A percentile compares a stretch with the other conserved stretches of the same genome.
phyloP scores from a whole-genome alignment of 2,329 filamentous ascomycete genomes.

The Sporothrix luriei region DNA sequence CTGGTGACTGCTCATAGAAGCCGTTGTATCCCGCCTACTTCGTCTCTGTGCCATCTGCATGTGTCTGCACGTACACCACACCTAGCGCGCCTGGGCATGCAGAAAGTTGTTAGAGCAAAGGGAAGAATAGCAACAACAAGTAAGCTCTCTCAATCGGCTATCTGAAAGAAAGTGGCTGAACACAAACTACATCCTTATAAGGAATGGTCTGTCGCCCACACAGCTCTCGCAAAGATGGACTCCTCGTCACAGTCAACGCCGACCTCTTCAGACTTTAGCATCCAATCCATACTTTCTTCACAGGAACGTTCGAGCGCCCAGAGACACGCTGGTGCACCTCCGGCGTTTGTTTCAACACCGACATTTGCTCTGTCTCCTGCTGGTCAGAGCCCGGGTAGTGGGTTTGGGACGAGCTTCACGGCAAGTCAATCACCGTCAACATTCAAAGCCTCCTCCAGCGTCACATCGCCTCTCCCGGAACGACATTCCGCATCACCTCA shows the following conservation, averaged over 20 bases:
- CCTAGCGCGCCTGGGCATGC: not conserved
- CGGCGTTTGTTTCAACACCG: constrained; percentile 42
- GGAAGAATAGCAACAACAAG: not conserved
- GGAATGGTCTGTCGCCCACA: not conserved
- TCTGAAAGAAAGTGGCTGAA: not conserved
- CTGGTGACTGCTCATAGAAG: not conserved
- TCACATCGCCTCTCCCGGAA: not conserved
- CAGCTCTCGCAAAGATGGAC: constrained; percentile 32
- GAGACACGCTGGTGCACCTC: constrained; percentile 42
- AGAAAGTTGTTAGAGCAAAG: not conserved
- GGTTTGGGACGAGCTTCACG: not conserved
- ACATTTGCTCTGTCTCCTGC: constrained; percentile 32
- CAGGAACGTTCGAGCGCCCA: constrained; percentile 46
- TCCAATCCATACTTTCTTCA: constrained; percentile 56
- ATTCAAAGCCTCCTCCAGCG: constrained; percentile 2
- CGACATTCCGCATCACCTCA: not conserved
- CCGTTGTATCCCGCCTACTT: constrained; percentile 11
- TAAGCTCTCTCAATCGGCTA: not conserved
- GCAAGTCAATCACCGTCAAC: not conserved
- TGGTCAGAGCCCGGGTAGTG: constrained; percentile 4
- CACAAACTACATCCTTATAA: not conserved
- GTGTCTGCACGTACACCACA: constrained; percentile 10
- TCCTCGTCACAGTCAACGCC: constrained; percentile 49
- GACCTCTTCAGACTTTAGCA: constrained; percentile 55
- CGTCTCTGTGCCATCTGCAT: constrained; percentile 15